Evolutionary conservation across 176 grass and related monocot genomes (phyloP), one percentile per base, ranked within the genome.

Genomic region (Bromus sterilis): DNA sequence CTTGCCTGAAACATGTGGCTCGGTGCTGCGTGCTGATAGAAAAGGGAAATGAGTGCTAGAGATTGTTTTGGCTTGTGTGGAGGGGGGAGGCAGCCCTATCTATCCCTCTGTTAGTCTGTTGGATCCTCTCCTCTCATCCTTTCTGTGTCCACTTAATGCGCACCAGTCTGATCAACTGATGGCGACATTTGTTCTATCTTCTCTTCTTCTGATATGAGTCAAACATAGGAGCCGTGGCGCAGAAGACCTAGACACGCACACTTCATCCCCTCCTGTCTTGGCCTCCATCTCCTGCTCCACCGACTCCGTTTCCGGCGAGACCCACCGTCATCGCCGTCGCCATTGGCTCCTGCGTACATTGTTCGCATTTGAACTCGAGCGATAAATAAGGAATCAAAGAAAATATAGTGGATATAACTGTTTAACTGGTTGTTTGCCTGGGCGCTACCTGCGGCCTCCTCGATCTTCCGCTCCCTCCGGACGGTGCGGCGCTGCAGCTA

Each of bases 401-500:
- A 3, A 56, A 56, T 7, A 56, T 23, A 11, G 0, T 24, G 1
- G 13, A 20, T 21, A 5, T 5, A 20, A 51, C 18, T 2, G 18
- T 51, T 49, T 51, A 51, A 51, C 16, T 1, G 11, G 1, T 30
- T 9, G 21, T 2, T 36, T 7, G 70, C 83, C 86, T 89, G 86
- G 18, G 39, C 71, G 14, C 5, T 67, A 7, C 84, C 86, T 26
- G 56, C 84, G 40, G 39, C 29, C 2, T 93, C 87, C 21, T 86
- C 66, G 25, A 92, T 84, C 75, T 92, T 87, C 80, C 75, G 80
- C 11, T 95, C 93, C 2, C 35, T 51, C 35, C 20, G 13, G 37
- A 87, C 42, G 24, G 78, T 91, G 29, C 32, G 51, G 49, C 48
- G 68, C 21, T 95, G 93, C 1, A 89, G 89, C 76, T 65, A 33